Evolutionary conservation across 2,329 filamentous ascomycete species (phyloP), one percentile per base, ranked within the genome.

Genomic region (Talaromyces verruculosus): DNA sequence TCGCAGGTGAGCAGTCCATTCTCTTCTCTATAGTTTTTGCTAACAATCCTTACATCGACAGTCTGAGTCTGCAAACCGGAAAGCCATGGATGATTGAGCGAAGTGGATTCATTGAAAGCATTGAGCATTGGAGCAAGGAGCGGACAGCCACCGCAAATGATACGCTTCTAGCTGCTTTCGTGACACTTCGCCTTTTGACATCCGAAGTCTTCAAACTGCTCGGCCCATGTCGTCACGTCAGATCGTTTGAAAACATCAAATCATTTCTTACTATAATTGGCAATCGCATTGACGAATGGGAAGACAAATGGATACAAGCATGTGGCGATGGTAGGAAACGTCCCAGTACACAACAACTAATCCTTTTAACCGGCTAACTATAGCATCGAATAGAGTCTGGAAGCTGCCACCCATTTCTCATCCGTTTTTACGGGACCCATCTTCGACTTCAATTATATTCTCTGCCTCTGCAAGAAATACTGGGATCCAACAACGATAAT

Each of bases 71-170:
- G 3, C 79, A 81, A 65, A 76, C 78, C 0, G 77, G 78, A 5
- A 80, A 78, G 53, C 78, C 79, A 0, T 79, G 75, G 73, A 81
- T 81, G 79, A 80, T 80, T 33, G 78, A 80, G 37, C 71, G 75
- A 5, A 77, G 69, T 43, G 71, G 73, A 15, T 77, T 80, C 58
- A 77, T 80, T 37, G 73, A 75, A 43, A 73, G 75, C 8, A 70
- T 74, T 2, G 73, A 75, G 19, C 66, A 69, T 13, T 81, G 79
- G 79, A 73, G 75, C 67, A 65, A 55, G 37, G 64, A 65, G 8
- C 68, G 67, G 0, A 57, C 72, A n/a, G 75, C 76, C 2, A 72
- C 70, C 3, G 66, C 72, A 3, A 76, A 71, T 8, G 79, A 80
- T 64, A 66, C 68, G 6, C 68, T 80, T 1, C 70, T 80, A 1